Conservation (phyloP, 2,329 filamentous ascomycete genomes). For the Diaporthe nobilis region DNA sequence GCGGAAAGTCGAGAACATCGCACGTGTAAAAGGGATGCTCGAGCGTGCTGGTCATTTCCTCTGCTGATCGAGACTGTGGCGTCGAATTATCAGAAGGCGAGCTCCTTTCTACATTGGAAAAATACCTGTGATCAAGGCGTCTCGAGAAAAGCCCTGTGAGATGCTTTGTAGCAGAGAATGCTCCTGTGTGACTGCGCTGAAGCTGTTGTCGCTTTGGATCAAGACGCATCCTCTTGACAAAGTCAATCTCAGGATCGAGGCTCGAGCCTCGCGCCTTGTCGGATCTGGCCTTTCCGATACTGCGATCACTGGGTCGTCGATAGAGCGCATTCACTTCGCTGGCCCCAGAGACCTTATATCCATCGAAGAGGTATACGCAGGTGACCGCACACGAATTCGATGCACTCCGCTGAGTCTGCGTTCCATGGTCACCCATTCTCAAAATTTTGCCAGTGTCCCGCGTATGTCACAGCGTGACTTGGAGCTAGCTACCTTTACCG, state of each 20-base stretch:
- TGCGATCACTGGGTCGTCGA: not conserved
- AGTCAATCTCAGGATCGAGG: not conserved
- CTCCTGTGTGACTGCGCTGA: not conserved
- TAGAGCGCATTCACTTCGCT: not conserved
- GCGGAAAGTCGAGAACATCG: not conserved
- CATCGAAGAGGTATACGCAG: not conserved
- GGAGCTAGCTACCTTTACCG: not conserved
- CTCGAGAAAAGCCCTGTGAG: not conserved
- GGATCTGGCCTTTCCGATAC: not conserved
- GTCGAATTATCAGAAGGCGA: not conserved
- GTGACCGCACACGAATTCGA: not conserved
- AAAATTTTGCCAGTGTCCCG: not conserved
- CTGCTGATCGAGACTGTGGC: constrained; percentile 5
- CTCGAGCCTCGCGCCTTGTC: not conserved
- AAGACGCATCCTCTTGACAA: not conserved
- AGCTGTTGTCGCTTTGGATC: not conserved
- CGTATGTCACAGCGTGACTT: not conserved
- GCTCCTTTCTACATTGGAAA: not conserved
- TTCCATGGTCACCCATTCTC: not conserved
- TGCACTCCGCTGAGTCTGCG: not conserved
- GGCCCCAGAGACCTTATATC: not conserved
- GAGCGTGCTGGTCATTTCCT: not conserved
- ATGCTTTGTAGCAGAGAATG: not conserved
- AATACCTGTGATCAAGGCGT: not conserved
- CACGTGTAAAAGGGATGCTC: not conserved